phyloP scores from a whole-genome alignment of 2,329 filamentous ascomycete genomes.

The Didymella lethalis region DNA sequence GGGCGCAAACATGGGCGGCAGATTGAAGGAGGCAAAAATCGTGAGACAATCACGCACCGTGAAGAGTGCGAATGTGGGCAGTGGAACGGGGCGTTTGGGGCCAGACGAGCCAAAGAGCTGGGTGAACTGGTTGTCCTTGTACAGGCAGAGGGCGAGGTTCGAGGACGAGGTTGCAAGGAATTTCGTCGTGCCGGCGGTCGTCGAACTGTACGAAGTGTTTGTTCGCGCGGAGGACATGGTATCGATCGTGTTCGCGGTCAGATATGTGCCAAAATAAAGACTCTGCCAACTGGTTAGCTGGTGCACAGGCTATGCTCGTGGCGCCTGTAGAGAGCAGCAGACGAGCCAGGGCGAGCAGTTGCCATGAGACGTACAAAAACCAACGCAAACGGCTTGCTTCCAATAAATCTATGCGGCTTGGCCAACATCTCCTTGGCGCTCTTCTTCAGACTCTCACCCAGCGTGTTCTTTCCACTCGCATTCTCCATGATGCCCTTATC shows the following conservation, averaged over 20 bases:
- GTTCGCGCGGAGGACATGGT: constrained; percentile 73
- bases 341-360: no score
- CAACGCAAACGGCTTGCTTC: constrained; percentile 72
- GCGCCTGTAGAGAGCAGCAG: no score
- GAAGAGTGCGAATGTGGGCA: constrained; percentile 79
- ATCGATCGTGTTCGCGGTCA: constrained; percentile 87
- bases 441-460: constrained; percentile 65
- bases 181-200: constrained; percentile 79
- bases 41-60: constrained; percentile 84
- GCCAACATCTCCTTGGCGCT: constrained; percentile 66
- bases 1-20: constrained; percentile 80
- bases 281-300: constrained; percentile 46
- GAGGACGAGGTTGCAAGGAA: constrained; percentile 81
- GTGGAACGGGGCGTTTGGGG: constrained; percentile 63
- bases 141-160: constrained; percentile 85
- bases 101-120: constrained; percentile 73
- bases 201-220: constrained; percentile 62
- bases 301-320: neutral
- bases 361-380: constrained; percentile 57
- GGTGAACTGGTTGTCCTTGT: constrained; percentile 89
- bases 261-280: constrained; percentile 87
- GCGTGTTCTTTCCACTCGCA: constrained; percentile 71
- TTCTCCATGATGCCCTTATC: constrained; percentile 84
- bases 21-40: constrained; percentile 91
- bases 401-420: constrained; percentile 68